A percentile compares a stretch with the other conserved stretches of the same genome.
These are phyloP conservation scores for Suillus discolor DNA, from an alignment of 768 basidiomycete genomes.

Conservation along the genomic window DNA sequence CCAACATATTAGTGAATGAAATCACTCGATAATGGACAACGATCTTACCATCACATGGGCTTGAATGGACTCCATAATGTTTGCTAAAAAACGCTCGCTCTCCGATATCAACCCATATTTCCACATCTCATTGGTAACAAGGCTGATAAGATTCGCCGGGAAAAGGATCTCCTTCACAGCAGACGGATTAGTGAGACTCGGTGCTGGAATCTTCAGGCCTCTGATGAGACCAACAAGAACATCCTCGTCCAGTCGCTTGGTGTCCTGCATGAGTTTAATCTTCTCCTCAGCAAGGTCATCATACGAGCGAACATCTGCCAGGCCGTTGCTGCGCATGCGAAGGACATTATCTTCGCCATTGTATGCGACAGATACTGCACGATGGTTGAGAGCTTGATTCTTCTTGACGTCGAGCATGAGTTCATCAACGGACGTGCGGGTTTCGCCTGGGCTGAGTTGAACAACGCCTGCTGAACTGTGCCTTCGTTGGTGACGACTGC, in stretches of 20 bases:
- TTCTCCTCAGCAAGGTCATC: constrained; percentile 96
- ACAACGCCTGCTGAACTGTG: constrained; percentile 88
- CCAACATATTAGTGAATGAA: constrained; percentile 11
- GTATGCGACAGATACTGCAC: constrained; percentile 88
- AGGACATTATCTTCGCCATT: constrained; percentile 78
- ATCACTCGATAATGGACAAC: constrained; percentile 31
- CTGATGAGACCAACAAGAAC: constrained; percentile 88
- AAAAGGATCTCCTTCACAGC: constrained; percentile 97
- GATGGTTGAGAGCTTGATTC: constrained; percentile 69
- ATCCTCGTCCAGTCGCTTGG: constrained; percentile 90
- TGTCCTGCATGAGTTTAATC: constrained; percentile 89
- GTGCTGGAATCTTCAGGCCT: constrained; percentile 89
- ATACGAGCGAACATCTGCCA: constrained; percentile 71
- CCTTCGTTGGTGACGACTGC: constrained; percentile 72
- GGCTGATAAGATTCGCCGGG: constrained; percentile 96
- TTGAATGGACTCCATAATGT: constrained; percentile 98
- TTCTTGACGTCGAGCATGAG: constrained; percentile 74
- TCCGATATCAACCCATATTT: constrained; percentile 96
- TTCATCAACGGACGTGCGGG: constrained; percentile 78
- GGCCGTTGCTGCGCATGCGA: constrained; percentile 64
- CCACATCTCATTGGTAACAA: constrained; percentile 99
- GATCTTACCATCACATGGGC: constrained; percentile 87
- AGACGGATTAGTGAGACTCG: constrained; percentile 89
- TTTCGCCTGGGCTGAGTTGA: constrained; percentile 56
- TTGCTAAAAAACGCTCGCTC: constrained; percentile 97